Conservation (phyloP, 495 filamentous ascomycete species). For the Terfezia boudieri region DNA sequence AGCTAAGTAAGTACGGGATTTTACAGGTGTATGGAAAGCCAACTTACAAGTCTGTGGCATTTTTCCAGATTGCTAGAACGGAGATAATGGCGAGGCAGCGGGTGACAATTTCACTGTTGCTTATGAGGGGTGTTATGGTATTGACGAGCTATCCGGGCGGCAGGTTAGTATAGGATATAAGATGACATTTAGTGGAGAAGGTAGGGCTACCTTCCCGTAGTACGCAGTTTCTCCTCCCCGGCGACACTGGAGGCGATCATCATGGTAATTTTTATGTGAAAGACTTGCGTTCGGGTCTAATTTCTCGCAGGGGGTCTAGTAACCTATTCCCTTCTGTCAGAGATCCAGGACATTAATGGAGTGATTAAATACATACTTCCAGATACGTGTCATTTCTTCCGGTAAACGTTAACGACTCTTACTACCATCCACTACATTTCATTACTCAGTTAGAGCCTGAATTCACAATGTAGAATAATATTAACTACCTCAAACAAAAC, state of each 20-base stretch:
- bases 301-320: neutral
- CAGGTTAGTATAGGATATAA: constrained; percentile 7
- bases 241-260: constrained; percentile 12
- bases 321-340: constrained; percentile 6
- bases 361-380: constrained; percentile 5
- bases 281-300: constrained; percentile 20
- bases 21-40: neutral
- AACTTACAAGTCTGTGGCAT: neutral
- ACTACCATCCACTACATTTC: constrained; percentile 22
- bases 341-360: neutral
- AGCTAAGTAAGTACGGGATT: neutral
- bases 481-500: constrained; percentile 19
- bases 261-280: constrained; percentile 22
- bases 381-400: constrained; percentile 8
- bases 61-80: constrained; percentile 13
- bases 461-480: neutral
- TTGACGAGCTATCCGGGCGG: constrained; percentile 5
- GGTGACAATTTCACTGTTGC: constrained; percentile 13
- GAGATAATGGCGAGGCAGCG: constrained; percentile 15
- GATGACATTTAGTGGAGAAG: constrained; percentile 2
- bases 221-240: neutral
- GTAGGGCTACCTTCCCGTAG: neutral
- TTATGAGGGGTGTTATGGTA: neutral
- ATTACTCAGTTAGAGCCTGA: neutral
- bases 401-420: constrained; percentile 19